Conservation (phyloP, 148 eudicot genomes). For the Rhododendron griersonianum region DNA sequence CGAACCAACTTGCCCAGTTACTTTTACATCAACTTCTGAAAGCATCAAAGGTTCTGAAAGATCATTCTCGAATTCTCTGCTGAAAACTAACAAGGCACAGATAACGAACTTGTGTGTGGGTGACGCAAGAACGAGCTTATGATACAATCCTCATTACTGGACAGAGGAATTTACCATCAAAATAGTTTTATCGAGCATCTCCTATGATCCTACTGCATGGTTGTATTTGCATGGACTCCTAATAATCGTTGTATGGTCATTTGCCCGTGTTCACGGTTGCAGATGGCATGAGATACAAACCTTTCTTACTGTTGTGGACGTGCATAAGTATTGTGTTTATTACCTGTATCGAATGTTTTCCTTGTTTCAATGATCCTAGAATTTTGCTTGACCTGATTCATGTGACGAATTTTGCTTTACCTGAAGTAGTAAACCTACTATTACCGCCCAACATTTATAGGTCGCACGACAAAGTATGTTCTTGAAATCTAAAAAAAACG, state of each 20-base stretch:
- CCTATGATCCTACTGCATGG: background rate
- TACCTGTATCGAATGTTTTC: background rate
- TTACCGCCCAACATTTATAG: background rate
- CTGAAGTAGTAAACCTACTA: background rate
- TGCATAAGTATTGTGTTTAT: background rate
- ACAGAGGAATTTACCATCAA: background rate
- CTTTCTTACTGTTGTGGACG: background rate
- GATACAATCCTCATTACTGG: background rate
- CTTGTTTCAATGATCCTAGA: background rate
- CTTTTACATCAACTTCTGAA: conserved; percentile 58
- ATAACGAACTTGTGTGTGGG: background rate
- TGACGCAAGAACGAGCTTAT: background rate
- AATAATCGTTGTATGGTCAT: background rate
- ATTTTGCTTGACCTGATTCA: background rate
- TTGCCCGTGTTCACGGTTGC: background rate
- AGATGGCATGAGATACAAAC: background rate
- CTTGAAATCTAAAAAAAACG: background rate
- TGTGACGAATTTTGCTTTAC: background rate
- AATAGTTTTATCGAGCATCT: background rate
- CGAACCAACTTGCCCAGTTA: conserved; percentile 64
- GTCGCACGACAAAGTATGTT: background rate
- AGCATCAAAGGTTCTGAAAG: conserved; percentile 41
- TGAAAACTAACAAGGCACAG: conserved; percentile 1
- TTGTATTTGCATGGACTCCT: background rate
- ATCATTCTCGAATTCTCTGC: conserved; percentile 12